Conservation (phyloP, 2,329 filamentous ascomycete species). For the Biscogniauxia marginata region DNA sequence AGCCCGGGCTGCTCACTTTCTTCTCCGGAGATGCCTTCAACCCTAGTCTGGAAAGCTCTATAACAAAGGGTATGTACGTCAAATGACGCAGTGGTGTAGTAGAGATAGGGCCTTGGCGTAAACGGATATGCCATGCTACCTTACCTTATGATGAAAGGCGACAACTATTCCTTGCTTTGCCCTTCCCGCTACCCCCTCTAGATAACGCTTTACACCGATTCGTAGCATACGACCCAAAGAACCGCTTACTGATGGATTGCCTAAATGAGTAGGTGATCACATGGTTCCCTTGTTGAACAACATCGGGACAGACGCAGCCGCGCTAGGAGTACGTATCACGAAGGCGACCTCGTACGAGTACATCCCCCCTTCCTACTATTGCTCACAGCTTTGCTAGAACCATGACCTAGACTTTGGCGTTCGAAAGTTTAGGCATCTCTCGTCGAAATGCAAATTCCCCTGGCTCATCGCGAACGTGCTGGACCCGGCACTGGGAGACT, state of each 20-base stretch:
- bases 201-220: background rate
- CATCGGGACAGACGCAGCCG: slow-evolving; percentile 76
- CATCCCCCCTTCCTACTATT: slow-evolving; percentile 6
- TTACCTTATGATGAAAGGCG: background rate
- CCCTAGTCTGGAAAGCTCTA: slow-evolving; percentile 81
- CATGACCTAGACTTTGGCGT: slow-evolving; percentile 93
- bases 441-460: slow-evolving; percentile 75
- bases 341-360: background rate
- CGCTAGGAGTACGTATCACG: slow-evolving; percentile 65
- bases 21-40: slow-evolving; percentile 95
- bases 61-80: slow-evolving; percentile 69
- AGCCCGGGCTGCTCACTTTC: slow-evolving; percentile 69
- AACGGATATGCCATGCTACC: background rate
- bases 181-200: background rate
- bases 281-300: slow-evolving; percentile 85
- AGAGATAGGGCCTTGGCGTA: background rate
- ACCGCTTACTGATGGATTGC: slow-evolving; percentile 9
- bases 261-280: slow-evolving; percentile 57
- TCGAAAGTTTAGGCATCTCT: slow-evolving; percentile 71
- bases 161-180: too few relatives aligned
- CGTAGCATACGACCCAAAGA: background rate
- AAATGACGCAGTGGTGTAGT: background rate
- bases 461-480: slow-evolving; percentile 89
- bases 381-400: slow-evolving; percentile 54
- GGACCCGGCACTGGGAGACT: slow-evolving; percentile 75